Conservation (phyloP, 768 basidiomycete species). For the Chiua virens region DNA sequence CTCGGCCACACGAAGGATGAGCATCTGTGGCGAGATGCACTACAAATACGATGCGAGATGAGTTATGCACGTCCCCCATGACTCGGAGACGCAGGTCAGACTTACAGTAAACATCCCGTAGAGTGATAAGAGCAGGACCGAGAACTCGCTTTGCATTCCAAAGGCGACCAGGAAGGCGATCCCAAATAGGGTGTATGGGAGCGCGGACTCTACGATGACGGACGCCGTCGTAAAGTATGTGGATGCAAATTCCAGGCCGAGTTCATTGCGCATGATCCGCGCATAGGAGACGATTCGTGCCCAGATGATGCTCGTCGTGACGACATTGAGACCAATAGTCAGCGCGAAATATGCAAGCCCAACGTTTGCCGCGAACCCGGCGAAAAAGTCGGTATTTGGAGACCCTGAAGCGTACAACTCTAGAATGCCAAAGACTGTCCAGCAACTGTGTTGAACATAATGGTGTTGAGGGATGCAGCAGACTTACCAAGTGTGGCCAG, state of each 20-base stretch:
- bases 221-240: slow-evolving; percentile 6
- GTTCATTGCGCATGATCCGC: neutral
- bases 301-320: slow-evolving; percentile 11
- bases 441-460: too few relatives aligned
- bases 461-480: too few relatives aligned
- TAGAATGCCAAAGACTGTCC: slow-evolving; percentile 6
- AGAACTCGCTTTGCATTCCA: slow-evolving; percentile 6
- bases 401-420: slow-evolving; percentile 4
- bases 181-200: slow-evolving; percentile 13
- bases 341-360: slow-evolving; percentile 10
- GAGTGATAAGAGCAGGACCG: slow-evolving; percentile 11
- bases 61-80: too few relatives aligned
- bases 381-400: slow-evolving; percentile 5
- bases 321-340: slow-evolving; percentile 11
- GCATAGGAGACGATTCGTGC: slow-evolving; percentile 12
- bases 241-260: neutral
- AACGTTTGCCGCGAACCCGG: slow-evolving; percentile 8
- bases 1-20: slow-evolving; percentile 11
- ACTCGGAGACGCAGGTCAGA: neutral
- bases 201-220: slow-evolving; percentile 14
- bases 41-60: neutral
- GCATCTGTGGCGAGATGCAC: slow-evolving; percentile 17
- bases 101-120: slow-evolving; percentile 15
- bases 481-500: neutral
- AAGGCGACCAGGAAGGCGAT: slow-evolving; percentile 12